These are phyloP conservation scores for Aureobasidium sp. DNA, from an alignment of 2,329 filamentous ascomycete genomes.

Conservation along the genomic window DNA sequence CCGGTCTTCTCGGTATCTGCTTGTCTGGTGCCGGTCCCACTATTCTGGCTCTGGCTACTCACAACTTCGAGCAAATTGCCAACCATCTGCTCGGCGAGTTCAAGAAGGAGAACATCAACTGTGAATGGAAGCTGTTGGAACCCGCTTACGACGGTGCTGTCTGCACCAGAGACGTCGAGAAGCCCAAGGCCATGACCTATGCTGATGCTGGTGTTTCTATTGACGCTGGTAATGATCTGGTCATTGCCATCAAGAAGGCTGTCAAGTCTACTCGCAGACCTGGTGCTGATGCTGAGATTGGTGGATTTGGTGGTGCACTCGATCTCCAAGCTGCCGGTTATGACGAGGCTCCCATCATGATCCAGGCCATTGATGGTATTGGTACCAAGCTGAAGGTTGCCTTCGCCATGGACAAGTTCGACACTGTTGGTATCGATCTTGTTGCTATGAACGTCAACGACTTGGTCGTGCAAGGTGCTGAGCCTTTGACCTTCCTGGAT, in stretches of 20 bases:
- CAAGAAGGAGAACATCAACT: slow-evolving; percentile 63
- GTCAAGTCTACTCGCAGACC: slow-evolving; percentile 79
- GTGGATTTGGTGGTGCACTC: slow-evolving; percentile 86
- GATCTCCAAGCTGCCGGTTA: slow-evolving; percentile 72
- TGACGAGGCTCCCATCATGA: slow-evolving; percentile 65
- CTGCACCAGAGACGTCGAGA: slow-evolving; percentile 25
- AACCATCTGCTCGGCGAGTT: slow-evolving; percentile 62
- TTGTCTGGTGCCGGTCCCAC: slow-evolving; percentile 92
- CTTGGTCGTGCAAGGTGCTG: slow-evolving; percentile 88
- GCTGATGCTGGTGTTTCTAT: slow-evolving; percentile 91
- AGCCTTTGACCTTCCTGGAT: slow-evolving; percentile 93
- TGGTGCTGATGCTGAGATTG: slow-evolving; percentile 87
- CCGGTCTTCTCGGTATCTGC: slow-evolving; percentile 87
- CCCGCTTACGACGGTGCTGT: slow-evolving; percentile 66
- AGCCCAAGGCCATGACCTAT: slow-evolving; percentile 60
- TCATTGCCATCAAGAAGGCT: slow-evolving; percentile 82
- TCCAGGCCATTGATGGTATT: slow-evolving; percentile 93
- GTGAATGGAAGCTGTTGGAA: slow-evolving; percentile 80
- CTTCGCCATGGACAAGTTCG: slow-evolving; percentile 79
- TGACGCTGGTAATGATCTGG: slow-evolving; percentile 86
- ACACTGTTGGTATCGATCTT: slow-evolving; percentile 91
- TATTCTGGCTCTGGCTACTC: slow-evolving; percentile 84
- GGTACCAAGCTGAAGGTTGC: slow-evolving; percentile 97
- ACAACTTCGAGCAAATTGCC: slow-evolving; percentile 83
- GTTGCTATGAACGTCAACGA: slow-evolving; percentile 99